Evolutionary conservation across 1,139 yeast species (phyloP).

Genomic region (Pichia kudriavzevii): DNA sequence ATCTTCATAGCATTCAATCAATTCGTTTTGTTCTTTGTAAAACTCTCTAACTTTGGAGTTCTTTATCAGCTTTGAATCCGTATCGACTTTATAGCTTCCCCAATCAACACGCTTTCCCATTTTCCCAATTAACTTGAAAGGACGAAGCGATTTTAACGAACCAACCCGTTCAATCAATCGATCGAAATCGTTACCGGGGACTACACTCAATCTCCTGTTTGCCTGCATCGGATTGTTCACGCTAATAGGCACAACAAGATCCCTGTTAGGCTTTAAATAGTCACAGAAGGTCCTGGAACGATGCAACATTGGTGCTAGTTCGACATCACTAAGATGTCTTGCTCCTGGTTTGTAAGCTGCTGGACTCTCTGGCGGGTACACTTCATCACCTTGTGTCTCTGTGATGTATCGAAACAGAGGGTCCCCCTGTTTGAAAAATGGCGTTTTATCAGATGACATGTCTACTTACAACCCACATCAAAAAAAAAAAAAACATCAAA

Average conservation of each 20-base stretch:
- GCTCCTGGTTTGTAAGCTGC: background rate
- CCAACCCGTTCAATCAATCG: constrained; percentile 20
- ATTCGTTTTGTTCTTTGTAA: constrained; percentile 48
- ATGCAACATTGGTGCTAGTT: constrained; percentile 5
- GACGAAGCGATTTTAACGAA: constrained; percentile 40
- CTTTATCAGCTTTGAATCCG: constrained; percentile 25
- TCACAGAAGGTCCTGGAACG: constrained; percentile 10
- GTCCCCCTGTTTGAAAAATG: too few species aligned
- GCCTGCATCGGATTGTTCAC: constrained; percentile 17
- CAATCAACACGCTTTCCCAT: constrained; percentile 35
- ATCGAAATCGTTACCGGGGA: constrained; percentile 14
- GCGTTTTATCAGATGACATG: too few species aligned
- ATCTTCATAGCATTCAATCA: constrained; percentile 49
- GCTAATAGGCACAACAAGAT: constrained; percentile 12
- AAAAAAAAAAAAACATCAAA: too few species aligned
- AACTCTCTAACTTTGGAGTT: constrained; percentile 28
- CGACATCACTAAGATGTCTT: background rate
- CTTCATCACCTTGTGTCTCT: background rate
- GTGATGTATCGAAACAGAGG: background rate
- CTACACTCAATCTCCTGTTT: constrained; percentile 20
- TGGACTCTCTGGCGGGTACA: too few species aligned
- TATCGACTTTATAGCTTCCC: constrained; percentile 30
- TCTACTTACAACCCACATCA: too few species aligned
- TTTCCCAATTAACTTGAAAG: constrained; percentile 50
- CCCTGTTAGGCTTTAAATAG: background rate